Evolutionary conservation across 495 filamentous ascomycete species (phyloP).

Genomic region (Trichoderma erinaceum): DNA sequence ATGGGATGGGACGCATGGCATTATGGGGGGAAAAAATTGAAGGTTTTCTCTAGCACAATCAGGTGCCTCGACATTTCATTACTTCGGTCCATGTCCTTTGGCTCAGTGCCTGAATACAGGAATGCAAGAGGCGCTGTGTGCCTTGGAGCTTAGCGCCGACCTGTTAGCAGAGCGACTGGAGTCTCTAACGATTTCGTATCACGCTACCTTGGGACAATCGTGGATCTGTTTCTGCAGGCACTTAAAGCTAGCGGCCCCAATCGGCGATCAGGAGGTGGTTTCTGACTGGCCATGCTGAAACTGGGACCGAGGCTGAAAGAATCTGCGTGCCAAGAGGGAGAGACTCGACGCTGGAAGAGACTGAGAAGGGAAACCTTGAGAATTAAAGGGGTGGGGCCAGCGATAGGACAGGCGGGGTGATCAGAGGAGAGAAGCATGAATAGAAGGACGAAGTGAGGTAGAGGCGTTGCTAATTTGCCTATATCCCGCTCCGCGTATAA

Average conservation of each 20-base stretch:
- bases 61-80: background rate
- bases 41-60: background rate
- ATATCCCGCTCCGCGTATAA: no score
- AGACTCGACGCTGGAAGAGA: background rate
- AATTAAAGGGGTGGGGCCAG: no score
- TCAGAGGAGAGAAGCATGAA: no score
- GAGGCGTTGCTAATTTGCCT: no score
- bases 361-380: background rate
- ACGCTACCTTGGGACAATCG: background rate
- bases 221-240: constrained; percentile 11
- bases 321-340: background rate
- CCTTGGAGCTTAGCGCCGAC: background rate
- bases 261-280: background rate
- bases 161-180: background rate
- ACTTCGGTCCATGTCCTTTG: background rate
- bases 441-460: no score
- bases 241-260: constrained; percentile 12
- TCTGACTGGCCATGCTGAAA: background rate
- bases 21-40: background rate
- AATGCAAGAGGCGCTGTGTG: background rate
- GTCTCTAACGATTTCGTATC: background rate
- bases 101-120: background rate
- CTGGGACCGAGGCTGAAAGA: background rate
- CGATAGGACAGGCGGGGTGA: no score
- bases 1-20: background rate